Percentiles rank a stretch among this genome's conserved stretches.
Evolutionary conservation across 2,329 filamentous ascomycete genomes (phyloP).

Genomic region (Zalaria sp.): DNA sequence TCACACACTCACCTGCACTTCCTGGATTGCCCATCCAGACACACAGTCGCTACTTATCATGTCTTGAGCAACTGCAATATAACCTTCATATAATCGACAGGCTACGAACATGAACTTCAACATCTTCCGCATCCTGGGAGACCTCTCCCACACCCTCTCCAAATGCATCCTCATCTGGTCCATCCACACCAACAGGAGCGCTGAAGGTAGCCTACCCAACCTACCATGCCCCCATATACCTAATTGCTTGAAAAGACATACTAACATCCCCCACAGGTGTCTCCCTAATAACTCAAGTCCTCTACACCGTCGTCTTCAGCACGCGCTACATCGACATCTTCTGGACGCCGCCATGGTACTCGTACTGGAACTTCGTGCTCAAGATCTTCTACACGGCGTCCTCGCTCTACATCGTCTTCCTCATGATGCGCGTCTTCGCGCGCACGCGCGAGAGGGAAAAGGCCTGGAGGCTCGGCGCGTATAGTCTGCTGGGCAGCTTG

Average conservation of each 20-base stretch:
- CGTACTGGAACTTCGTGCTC: constrained; percentile 61
- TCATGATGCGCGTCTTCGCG: constrained; percentile 79
- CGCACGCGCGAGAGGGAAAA: constrained; percentile 81
- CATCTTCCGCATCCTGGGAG: constrained; percentile 33
- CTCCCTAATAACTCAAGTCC: constrained; percentile 77
- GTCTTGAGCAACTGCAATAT: neutral
- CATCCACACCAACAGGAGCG: constrained; percentile 7
- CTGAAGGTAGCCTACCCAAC: constrained; percentile 6
- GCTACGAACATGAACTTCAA: constrained; percentile 1
- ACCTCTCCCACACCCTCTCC: constrained; percentile 70
- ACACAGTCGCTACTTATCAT: too few relatives aligned
- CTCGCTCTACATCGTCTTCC: constrained; percentile 69
- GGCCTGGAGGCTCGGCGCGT: constrained; percentile 79
- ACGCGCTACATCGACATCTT: constrained; percentile 81
- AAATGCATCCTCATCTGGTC: constrained; percentile 42
- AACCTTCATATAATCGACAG: neutral
- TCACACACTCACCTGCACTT: too few relatives aligned
- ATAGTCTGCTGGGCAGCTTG: constrained; percentile 51
- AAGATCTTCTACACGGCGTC: constrained; percentile 82
- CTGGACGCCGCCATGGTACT: constrained; percentile 18
- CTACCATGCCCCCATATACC: neutral
- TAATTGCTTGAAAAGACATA: neutral
- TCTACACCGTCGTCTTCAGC: constrained; percentile 77
- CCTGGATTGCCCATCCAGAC: too few relatives aligned
- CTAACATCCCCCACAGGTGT: constrained; percentile 67